Evolutionary conservation across 2,329 filamentous ascomycete genomes (phyloP), one percentile per base, ranked within the genome.

Genomic region (Piedraia hortae): DNA sequence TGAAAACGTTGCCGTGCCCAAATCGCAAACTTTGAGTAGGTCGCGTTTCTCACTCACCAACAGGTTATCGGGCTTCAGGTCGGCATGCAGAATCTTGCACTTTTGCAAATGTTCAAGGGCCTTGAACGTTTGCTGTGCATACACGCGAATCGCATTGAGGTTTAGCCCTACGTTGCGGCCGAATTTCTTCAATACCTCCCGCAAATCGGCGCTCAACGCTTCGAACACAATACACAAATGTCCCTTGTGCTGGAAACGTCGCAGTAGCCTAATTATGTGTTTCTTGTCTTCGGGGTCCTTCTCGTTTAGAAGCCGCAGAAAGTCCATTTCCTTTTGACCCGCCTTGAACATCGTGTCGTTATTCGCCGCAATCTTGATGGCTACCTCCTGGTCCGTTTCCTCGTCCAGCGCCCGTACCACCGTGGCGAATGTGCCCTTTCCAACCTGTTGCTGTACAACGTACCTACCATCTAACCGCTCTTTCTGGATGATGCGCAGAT

Each of bases 201-300:
- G 70, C 26, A 97, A 49, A 39, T 97, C 93, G 53, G 89, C 66
- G 41, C 74, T 58, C 32, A 97, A 56, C 42, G 89, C 85, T 47
- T 97, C 85, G 46, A 97, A 97, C 0, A 80, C 77, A 58, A 97
- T 78, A 46, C 85, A 97, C 21, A 97, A 49, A 50, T 97, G 85
- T 1, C 72, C 72, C 42, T 89, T 89, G 52, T 90, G 80, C 37
- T 90, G 80, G 38, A 97, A 97, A 17, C 68, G 61, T 18, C 75
- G 62, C 38, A 88, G 64, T 23, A 93, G 69, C 36, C 71, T 71
- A 42, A 97, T 74, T 37, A 93, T 61, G 43, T 93, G 78, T 44
- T 82, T 88, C 44, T 74, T 78, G 40, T 82, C 72, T 12, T 89
- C 74, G 0, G 72, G 67, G 40, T 97, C 85, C 14, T 72, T 66